These are phyloP conservation scores for Suillus discolor DNA, from an alignment of 768 basidiomycete genomes.

Conservation along the genomic window DNA sequence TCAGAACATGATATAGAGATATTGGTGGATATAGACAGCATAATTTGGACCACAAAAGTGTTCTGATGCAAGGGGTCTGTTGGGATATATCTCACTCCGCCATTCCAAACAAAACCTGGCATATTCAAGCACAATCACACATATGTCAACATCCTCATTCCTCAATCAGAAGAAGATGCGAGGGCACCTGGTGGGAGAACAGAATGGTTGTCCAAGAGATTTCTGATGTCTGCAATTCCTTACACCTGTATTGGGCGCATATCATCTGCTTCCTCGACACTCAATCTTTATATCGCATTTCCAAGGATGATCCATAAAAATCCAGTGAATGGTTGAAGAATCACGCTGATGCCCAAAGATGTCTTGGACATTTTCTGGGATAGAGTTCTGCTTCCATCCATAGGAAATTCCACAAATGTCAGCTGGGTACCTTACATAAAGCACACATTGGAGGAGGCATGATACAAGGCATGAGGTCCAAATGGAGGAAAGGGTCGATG, in stretches of 20 bases:
- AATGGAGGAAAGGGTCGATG: too few species aligned
- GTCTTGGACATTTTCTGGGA: too few species aligned
- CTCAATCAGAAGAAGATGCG: background rate
- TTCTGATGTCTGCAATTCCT: background rate
- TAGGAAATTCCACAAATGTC: too few species aligned
- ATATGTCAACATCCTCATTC: background rate
- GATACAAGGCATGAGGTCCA: too few species aligned
- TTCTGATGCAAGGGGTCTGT: background rate
- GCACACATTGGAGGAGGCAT: too few species aligned
- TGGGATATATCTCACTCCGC: background rate
- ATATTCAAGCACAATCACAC: background rate
- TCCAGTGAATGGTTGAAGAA: too few species aligned
- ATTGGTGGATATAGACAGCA: background rate
- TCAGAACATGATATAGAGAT: background rate
- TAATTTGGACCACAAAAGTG: background rate
- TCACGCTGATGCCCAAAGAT: too few species aligned
- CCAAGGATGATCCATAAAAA: too few species aligned
- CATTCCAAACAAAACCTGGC: background rate
- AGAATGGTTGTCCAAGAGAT: background rate
- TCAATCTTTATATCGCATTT: too few species aligned
- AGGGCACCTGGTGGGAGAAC: rapidly evolving
- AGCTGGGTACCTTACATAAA: too few species aligned
- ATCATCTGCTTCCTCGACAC: background rate
- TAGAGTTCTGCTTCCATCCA: too few species aligned
- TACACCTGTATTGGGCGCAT: background rate